These are phyloP conservation scores for Bipolaris bicolor DNA, from an alignment of 2,329 filamentous ascomycete species.

Conservation along the genomic window DNA sequence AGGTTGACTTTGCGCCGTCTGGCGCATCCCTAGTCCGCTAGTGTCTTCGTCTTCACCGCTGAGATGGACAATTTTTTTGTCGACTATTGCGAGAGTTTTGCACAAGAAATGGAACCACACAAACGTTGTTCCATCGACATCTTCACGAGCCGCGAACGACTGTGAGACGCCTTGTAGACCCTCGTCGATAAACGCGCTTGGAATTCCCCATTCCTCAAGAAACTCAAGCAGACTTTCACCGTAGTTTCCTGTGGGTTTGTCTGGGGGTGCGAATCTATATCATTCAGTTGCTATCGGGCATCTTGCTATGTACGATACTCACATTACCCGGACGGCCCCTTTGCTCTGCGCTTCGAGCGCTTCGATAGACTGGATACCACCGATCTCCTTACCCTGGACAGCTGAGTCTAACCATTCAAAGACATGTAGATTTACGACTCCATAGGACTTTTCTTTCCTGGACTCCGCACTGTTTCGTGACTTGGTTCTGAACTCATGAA, in stretches of 20 bases:
- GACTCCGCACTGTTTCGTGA: not conserved
- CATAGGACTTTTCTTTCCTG: not conserved
- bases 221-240: slow-evolving; percentile 20
- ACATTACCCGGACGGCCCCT: slow-evolving; percentile 30
- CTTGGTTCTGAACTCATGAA: slow-evolving; percentile 17
- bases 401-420: slow-evolving; percentile 29
- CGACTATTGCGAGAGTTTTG: slow-evolving; percentile 26
- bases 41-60: not conserved
- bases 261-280: slow-evolving; percentile 33
- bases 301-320: not conserved
- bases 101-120: slow-evolving; percentile 43
- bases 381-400: slow-evolving; percentile 15
- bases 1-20: slow-evolving; percentile 15
- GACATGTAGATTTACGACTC: slow-evolving; percentile 16
- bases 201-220: slow-evolving; percentile 30
- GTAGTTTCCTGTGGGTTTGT: slow-evolving; percentile 20
- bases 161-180: slow-evolving; percentile 34
- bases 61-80: slow-evolving; percentile 16
- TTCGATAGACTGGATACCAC: slow-evolving; percentile 5
- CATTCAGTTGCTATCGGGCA: slow-evolving; percentile 3
- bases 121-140: slow-evolving; percentile 23
- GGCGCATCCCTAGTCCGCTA: not conserved
- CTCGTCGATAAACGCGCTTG: slow-evolving; percentile 35
- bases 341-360: slow-evolving; percentile 14
- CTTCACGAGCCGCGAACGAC: slow-evolving; percentile 33